Base-by-base conservation (phyloP, 2,329 filamentous ascomycete genomes). In the Cordyceps tenuipes region DNA sequence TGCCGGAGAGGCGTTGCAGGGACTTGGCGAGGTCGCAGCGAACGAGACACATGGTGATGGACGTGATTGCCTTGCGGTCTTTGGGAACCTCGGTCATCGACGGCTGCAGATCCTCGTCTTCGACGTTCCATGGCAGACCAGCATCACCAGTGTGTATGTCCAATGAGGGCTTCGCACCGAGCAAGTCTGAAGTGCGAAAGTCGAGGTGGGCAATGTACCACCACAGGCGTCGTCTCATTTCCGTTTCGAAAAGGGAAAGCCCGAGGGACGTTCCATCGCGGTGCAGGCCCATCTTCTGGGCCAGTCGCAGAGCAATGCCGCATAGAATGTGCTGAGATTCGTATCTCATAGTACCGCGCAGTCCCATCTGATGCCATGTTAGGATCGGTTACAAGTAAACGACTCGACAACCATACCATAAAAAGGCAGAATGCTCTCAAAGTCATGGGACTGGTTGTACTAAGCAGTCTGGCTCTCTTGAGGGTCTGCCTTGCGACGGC, bases 401-500 rank as follows among this genome's bases (percentile, higher is more conserved):
- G 9, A 19, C 3, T 15, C 3, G 26, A 17, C 1, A 9, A 26
- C 23, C 5, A 63, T 57, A 70, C 69, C 23, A 71, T 66, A 61
- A 75, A 76, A 12, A 75, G 62, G 1, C 70, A 69, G 13, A 74
- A 66, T 0, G 75, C 72, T 52, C 75, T 72, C 12, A 77, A 60
- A 2, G 68, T 67, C 57, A 72, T 71, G 4, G 75, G 62, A 26
- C 68, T 68, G 1, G 65, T 69, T 59, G 63, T 74, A 51, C 70
- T 72, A 46, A 76, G 68, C 50, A 75, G 74, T 52, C 74, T 68
- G 43, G 73, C 73, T 23, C 67, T 69, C 5, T 67, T 66, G 5
- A 77, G 67, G 1, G 72, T 67, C 29, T 66, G 64, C 61, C 75
- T 72, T 2, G 73, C 63, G 17, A 67, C 68, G 3, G 65, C 63